Evolutionary conservation across 2,329 filamentous ascomycete genomes (phyloP), one percentile per base, ranked within the genome.

Genomic region (Penicillium sp.): DNA sequence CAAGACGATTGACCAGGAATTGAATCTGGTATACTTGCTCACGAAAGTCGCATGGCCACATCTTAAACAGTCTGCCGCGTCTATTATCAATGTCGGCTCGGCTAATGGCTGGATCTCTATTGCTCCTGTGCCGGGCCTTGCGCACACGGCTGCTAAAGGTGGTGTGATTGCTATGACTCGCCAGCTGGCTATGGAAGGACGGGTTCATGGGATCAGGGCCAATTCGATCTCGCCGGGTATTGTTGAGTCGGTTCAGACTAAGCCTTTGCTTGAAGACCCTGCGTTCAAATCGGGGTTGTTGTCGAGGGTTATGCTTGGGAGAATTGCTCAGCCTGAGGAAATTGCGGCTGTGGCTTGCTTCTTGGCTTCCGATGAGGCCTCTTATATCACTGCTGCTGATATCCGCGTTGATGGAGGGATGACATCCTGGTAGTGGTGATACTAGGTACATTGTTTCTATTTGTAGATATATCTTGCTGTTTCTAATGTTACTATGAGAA

Each of bases 151-250:
- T 10, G 35, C 27, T n/a, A 49, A 49, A 9, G 40, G 29, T 22
- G 46, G 40, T 45, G 34, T 49, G 5, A 37, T 49, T 38, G 35
- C 46, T 13, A 49, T 45, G 46, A 49, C 46, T 1, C 41, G 46
- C 8, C 33, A 45, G 34, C 29, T 49, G 19, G 41, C 46, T 1
- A 49, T 49, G 41, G 46, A 46, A 33, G 43, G 43, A 3, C 43
- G 43, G 13, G 19, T 8, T 5, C 43, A 46, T 11, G 43, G 43
- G 11, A 46, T 46, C 19, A 27, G 43, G n/a, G 35, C 43, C n/a
- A 46, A 41, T 12, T 31, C 43, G 3, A 41, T 46, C n/a, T 46
- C 43, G 13, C 43, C 35, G 13, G 43, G 43, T 3, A 18, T 46
- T 18, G 27, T 46, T 6, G 28, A 46, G 11, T 25, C 43, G n/a